Evolutionary conservation across 192 early-diverging fungal genomes (phyloP).

Genomic region (Podila minutissima): DNA sequence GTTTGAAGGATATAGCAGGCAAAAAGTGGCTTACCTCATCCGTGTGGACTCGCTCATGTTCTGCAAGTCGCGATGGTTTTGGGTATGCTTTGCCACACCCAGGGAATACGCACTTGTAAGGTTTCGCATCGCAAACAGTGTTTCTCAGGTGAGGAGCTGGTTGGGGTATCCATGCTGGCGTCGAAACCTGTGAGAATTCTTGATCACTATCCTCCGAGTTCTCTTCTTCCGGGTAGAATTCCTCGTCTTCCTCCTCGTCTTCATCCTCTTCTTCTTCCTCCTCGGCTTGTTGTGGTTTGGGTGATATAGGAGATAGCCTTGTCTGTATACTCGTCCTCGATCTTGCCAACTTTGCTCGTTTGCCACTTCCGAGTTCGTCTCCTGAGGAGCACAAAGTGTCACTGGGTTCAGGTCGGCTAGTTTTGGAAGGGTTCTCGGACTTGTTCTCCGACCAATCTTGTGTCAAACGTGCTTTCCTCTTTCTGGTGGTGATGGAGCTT

Average conservation of each 20-base stretch:
- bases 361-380: background rate
- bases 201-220: background rate
- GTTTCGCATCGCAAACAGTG: background rate
- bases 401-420: background rate
- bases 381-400: background rate
- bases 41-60: constrained; percentile 51
- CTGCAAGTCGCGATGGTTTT: constrained; percentile 40
- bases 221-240: background rate
- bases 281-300: background rate
- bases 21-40: constrained; percentile 33
- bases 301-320: background rate
- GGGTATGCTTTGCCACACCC: constrained; percentile 48
- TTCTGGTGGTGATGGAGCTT: background rate
- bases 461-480: background rate
- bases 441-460: background rate
- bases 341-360: background rate
- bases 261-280: background rate
- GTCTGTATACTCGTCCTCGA: background rate
- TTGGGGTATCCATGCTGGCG: background rate
- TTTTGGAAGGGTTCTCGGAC: background rate
- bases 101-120: constrained; percentile 31
- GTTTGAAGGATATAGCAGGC: background rate
- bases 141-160: background rate
- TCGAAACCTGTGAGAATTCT: background rate
- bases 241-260: background rate